phyloP scores from a whole-genome alignment of 2,329 filamentous ascomycete species.

The Sphaerostilbella broomeana region DNA sequence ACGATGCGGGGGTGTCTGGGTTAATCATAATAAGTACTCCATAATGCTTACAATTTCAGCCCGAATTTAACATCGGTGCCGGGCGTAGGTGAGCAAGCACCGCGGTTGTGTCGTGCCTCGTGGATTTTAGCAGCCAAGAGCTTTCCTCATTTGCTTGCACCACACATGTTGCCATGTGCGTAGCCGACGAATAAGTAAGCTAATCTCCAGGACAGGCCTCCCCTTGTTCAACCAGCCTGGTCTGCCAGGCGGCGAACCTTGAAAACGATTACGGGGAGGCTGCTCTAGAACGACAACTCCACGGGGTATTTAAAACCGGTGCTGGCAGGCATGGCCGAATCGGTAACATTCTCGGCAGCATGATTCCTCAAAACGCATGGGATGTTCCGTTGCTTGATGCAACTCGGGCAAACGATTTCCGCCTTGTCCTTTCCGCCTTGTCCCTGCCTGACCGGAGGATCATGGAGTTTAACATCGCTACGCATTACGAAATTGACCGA shows the following conservation, averaged over 20 bases:
- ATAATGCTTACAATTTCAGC: background rate
- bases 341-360: background rate
- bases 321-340: conserved; percentile 5
- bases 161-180: background rate
- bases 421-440: background rate
- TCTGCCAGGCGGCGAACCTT: conserved; percentile 1
- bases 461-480: background rate
- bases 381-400: too few species aligned
- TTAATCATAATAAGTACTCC: too few species aligned
- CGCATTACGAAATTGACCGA: background rate
- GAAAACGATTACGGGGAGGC: conserved; percentile 3
- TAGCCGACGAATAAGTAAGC: conserved; percentile 9
- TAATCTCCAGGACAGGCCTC: conserved; percentile 1
- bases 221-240: conserved; percentile 2
- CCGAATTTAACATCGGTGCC: background rate
- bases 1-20: too few species aligned
- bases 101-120: background rate
- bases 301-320: conserved; percentile 5
- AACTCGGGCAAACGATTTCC: background rate
- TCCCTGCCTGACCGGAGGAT: background rate
- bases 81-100: background rate
- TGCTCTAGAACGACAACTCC: conserved; percentile 6
- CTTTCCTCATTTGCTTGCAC: background rate
- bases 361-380: background rate
- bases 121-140: background rate